Conservation (phyloP, 805 yeast species). For the Ogataea wickerhamii region DNA sequence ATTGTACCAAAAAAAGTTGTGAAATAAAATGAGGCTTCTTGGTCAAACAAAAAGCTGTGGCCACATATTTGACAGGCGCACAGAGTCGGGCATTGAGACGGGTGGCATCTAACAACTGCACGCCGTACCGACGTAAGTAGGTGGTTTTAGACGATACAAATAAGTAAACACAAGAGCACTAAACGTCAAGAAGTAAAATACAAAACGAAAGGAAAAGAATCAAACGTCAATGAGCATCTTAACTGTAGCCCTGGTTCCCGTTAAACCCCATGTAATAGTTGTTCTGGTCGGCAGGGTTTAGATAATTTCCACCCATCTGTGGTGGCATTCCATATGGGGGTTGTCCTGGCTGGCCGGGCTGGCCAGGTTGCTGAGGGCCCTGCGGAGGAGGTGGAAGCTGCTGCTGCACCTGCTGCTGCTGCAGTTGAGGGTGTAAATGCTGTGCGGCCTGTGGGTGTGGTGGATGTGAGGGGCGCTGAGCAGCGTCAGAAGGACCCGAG, state of each 20-base stretch:
- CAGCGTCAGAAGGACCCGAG: conserved; percentile 13
- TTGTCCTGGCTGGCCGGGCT: conserved; percentile 23
- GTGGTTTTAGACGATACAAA: not conserved
- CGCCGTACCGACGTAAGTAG: too few relatives aligned
- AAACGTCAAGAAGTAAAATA: not conserved
- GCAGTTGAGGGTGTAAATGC: conserved; percentile 34
- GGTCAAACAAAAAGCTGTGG: too few relatives aligned
- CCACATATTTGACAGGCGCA: too few relatives aligned
- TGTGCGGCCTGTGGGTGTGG: conserved; percentile 23
- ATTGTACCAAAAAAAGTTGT: too few relatives aligned
- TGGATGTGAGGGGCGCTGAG: conserved; percentile 19
- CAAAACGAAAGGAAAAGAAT: not conserved
- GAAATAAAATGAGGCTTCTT: too few relatives aligned
- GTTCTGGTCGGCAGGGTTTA: conserved; percentile 26
- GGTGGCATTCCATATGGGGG: conserved; percentile 26
- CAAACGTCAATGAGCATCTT: not conserved
- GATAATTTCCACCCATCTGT: conserved; percentile 25
- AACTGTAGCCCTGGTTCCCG: conserved; percentile 26
- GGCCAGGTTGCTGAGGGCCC: conserved; percentile 17
- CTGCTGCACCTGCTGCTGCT: conserved; percentile 32
- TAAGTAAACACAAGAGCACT: not conserved
- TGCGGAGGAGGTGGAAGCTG: conserved; percentile 28
- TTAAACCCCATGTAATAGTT: conserved; percentile 29
- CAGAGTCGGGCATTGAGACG: too few relatives aligned
- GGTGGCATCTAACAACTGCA: too few relatives aligned